Evolutionary conservation across 106 monocot species (phyloP).

Genomic region (Phalaenopsis equestris): DNA sequence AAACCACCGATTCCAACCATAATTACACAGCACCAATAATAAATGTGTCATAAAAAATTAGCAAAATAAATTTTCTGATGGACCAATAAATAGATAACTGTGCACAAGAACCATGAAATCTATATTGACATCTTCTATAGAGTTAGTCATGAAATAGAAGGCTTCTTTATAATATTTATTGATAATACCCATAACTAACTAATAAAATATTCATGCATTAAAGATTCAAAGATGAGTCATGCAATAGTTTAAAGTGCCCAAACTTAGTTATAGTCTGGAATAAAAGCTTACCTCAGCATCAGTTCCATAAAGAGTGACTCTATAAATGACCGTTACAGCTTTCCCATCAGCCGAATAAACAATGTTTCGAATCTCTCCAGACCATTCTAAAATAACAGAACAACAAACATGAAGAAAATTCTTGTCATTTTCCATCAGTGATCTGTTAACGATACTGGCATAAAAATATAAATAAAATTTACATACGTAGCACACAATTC

Average conservation of each 20-base stretch:
- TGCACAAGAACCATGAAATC: too few relatives aligned
- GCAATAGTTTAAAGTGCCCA: neutral
- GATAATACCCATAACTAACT: neutral
- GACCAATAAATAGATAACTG: neutral
- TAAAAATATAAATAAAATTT: too few relatives aligned
- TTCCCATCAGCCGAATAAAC: constrained; percentile 89
- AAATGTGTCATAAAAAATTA: neutral
- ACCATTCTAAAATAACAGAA: constrained; percentile 61
- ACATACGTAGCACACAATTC: too few relatives aligned
- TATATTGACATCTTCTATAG: neutral
- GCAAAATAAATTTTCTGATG: neutral
- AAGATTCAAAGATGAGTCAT: too few relatives aligned
- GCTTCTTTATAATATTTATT: neutral
- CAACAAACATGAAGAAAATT: neutral
- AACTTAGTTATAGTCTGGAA: neutral
- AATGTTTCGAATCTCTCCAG: constrained; percentile 82
- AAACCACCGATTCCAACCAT: neutral
- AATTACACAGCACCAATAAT: neutral
- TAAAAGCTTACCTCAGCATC: constrained; percentile 81
- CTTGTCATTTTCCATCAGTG: neutral
- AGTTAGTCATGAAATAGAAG: neutral
- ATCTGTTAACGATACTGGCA: neutral
- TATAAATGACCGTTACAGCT: constrained; percentile 89
- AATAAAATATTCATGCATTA: neutral
- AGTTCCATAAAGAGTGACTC: constrained; percentile 87